Evolutionary conservation across 2,329 filamentous ascomycete genomes (phyloP).

Genomic region (Coniochaeta ligniaria): DNA sequence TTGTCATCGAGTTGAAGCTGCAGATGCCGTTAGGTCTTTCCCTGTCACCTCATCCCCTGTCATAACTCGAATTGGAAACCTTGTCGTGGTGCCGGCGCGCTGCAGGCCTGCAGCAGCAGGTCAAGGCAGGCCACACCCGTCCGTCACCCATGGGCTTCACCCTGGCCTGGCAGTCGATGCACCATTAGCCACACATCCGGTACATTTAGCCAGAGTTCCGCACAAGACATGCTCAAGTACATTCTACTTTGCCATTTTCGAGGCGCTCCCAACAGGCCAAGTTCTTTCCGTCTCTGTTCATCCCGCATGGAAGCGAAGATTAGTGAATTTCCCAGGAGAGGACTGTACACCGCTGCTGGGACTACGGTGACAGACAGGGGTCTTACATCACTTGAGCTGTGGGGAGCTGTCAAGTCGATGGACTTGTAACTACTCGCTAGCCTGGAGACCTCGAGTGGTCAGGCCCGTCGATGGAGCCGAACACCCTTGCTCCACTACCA

Average conservation of each 20-base stretch:
- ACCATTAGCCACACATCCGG: slow-evolving; percentile 4
- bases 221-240: not conserved
- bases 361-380: not conserved
- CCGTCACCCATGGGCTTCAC: not conserved
- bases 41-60: not conserved
- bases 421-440: not conserved
- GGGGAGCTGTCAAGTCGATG: not conserved
- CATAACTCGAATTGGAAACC: not conserved
- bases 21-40: not conserved
- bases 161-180: not conserved
- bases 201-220: slow-evolving; percentile 8
- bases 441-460: not conserved
- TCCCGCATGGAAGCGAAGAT: not conserved
- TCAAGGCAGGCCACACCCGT: not conserved
- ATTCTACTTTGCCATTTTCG: not conserved
- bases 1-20: not conserved
- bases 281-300: not conserved
- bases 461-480: not conserved
- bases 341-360: not conserved
- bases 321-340: not conserved
- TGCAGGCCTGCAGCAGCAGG: not conserved
- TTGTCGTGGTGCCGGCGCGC: not conserved
- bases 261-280: not conserved
- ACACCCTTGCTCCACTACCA: not conserved
- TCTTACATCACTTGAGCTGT: not conserved